phyloP scores from a whole-genome alignment of 2,329 filamentous ascomycete species.

The Hypoxylon sp. region DNA sequence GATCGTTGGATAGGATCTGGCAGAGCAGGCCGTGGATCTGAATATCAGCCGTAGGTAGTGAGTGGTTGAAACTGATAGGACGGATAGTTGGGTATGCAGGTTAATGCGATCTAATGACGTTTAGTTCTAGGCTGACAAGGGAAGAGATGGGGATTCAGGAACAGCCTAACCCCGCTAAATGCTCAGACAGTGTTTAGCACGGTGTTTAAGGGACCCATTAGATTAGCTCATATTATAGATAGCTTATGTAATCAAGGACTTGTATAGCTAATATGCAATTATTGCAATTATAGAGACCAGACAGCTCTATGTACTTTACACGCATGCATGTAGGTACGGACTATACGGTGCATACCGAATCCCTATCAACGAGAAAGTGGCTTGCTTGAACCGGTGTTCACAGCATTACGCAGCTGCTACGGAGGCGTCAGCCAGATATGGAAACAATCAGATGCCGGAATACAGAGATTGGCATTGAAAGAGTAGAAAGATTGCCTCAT shows the following conservation, averaged over 20 bases:
- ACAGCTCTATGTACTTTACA: background rate
- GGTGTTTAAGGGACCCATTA: constrained; percentile 14
- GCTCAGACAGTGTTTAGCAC: constrained; percentile 20
- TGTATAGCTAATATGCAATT: constrained; percentile 2
- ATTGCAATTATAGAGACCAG: too few species aligned
- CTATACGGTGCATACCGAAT: too few species aligned
- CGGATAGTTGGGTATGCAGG: constrained; percentile 40
- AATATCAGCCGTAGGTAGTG: constrained; percentile 4
- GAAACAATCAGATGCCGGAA: constrained; percentile 12
- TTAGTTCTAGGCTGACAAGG: constrained; percentile 33
- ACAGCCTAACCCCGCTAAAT: constrained; percentile 45
- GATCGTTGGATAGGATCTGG: constrained; percentile 25
- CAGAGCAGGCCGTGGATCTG: constrained; percentile 26
- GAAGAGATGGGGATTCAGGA: constrained; percentile 35
- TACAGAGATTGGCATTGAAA: background rate
- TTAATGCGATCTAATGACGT: constrained; percentile 46
- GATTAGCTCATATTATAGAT: constrained; percentile 9
- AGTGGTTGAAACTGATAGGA: constrained; percentile 33
- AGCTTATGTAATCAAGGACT: constrained; percentile 11
- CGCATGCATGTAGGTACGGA: too few species aligned
- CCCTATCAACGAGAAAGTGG: background rate
- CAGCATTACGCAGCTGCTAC: background rate
- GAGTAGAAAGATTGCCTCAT: constrained; percentile 1
- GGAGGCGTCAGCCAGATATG: constrained; percentile 11
- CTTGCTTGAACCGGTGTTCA: constrained; percentile 6